These are phyloP conservation scores for Candida sp. DNA, from an alignment of 1,139 yeast genomes.

Conservation along the genomic window DNA sequence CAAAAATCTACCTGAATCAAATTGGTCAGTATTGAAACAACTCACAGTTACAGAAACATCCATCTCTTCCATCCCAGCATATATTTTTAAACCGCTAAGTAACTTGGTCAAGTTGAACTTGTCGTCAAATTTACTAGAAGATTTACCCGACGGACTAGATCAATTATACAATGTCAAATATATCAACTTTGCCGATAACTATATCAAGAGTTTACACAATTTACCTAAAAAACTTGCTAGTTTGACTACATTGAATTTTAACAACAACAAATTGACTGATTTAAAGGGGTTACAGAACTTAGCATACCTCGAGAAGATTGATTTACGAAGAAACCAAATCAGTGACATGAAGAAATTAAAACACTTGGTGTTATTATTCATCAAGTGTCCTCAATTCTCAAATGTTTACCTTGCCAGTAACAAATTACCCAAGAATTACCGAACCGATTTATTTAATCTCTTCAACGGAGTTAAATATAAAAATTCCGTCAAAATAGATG, in stretches of 20 bases:
- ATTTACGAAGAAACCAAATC: conserved; percentile 52
- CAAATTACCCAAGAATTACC: conserved; percentile 43
- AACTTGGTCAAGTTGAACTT: conserved; percentile 56
- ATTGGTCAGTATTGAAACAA: conserved; percentile 57
- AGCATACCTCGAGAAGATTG: conserved; percentile 47
- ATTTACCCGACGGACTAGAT: conserved; percentile 52
- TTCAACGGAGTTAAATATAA: conserved; percentile 50
- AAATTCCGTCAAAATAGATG: conserved; percentile 52
- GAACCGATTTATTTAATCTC: conserved; percentile 53
- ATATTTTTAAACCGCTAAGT: conserved; percentile 45
- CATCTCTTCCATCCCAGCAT: conserved; percentile 41
- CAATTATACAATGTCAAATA: conserved; percentile 48
- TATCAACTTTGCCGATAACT: conserved; percentile 55
- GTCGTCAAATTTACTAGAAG: conserved; percentile 49
- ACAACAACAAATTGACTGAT: conserved; percentile 46
- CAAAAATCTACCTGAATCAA: conserved; percentile 31
- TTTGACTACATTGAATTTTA: conserved; percentile 50
- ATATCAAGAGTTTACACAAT: conserved; percentile 34
- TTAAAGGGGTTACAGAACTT: conserved; percentile 51
- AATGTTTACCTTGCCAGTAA: conserved; percentile 41
- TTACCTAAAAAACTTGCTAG: conserved; percentile 40
- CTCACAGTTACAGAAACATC: conserved; percentile 56
- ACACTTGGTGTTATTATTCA: conserved; percentile 37
- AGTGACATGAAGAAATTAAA: conserved; percentile 24
- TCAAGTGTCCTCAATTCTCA: conserved; percentile 27